These are phyloP conservation scores for Wickerhamiella infanticola DNA, from an alignment of 1,139 yeast species.

Conservation along the genomic window DNA sequence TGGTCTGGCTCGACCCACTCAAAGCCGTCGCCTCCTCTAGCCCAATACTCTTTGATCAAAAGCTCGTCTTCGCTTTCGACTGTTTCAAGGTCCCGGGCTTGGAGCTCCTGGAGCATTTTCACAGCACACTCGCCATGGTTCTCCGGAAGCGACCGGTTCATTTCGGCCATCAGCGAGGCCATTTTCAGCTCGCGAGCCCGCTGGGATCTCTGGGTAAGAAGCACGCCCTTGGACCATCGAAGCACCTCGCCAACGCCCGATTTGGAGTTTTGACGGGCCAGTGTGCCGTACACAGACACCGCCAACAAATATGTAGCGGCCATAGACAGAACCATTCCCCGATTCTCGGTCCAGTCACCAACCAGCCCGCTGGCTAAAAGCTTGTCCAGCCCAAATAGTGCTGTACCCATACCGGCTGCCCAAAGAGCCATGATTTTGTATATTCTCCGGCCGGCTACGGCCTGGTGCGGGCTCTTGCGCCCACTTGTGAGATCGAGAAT, in stretches of 20 bases:
- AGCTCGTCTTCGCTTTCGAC: conserved; percentile 38
- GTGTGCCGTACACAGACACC: conserved; percentile 36
- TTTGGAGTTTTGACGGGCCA: conserved; percentile 41
- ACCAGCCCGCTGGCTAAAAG: conserved; percentile 26
- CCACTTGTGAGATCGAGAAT: conserved; percentile 51
- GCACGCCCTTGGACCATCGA: conserved; percentile 51
- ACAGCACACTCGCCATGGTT: conserved; percentile 26
- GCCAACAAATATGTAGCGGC: conserved; percentile 47
- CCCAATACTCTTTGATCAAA: conserved; percentile 55
- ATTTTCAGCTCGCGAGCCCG: conserved; percentile 57
- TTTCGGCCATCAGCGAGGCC: conserved; percentile 49
- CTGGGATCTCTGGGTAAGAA: conserved; percentile 47
- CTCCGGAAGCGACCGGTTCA: conserved; percentile 33
- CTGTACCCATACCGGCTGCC: conserved; percentile 24
- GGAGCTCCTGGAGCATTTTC: conserved; percentile 21
- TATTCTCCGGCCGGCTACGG: conserved; percentile 16
- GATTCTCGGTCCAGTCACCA: conserved; percentile 23
- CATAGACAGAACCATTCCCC: conserved; percentile 38
- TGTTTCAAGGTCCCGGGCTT: conserved; percentile 21
- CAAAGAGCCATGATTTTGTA: conserved; percentile 18
- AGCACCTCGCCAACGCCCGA: conserved; percentile 45
- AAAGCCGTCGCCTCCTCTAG: conserved; percentile 56
- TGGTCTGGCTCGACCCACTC: conserved; percentile 73
- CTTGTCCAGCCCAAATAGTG: conserved; percentile 20
- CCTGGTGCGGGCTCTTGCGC: conserved; percentile 28